Evolutionary conservation across 345 rosid species (phyloP).

Genomic region (Eucalyptus pumila): DNA sequence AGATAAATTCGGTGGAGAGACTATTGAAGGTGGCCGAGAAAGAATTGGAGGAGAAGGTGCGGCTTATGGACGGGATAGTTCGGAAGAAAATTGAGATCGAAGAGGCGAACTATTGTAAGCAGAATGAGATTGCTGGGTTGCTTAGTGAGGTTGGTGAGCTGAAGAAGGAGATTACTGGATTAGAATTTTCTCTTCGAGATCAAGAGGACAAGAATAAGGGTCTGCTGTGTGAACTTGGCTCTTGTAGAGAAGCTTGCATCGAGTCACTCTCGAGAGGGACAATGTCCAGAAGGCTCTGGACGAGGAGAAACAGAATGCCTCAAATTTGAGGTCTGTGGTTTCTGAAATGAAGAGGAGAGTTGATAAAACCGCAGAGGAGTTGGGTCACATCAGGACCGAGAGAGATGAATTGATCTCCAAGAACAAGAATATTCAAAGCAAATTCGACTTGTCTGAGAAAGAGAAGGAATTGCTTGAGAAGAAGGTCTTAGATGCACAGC

Average conservation of each 20-base stretch:
- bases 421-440: slow-evolving; percentile 18
- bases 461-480: slow-evolving; percentile 31
- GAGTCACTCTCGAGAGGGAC: slow-evolving; percentile 24
- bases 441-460: slow-evolving; percentile 4
- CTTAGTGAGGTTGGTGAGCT: slow-evolving; percentile 17
- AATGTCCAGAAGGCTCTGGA: slow-evolving; percentile 15
- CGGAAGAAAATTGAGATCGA: slow-evolving; percentile 35
- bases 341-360: slow-evolving; percentile 26
- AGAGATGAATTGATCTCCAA: slow-evolving; percentile 5
- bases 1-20: slow-evolving; percentile 5
- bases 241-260: slow-evolving; percentile 8
- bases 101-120: slow-evolving; percentile 11
- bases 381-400: slow-evolving; percentile 12
- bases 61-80: slow-evolving; percentile 11
- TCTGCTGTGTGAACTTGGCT: slow-evolving; percentile 10
- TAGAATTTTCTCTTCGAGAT: slow-evolving; percentile 11
- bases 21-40: neutral
- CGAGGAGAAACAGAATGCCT: slow-evolving; percentile 26
- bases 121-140: slow-evolving; percentile 29
- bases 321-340: slow-evolving; percentile 12
- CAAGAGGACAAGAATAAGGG: slow-evolving; percentile 17
- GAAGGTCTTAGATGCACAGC: slow-evolving; percentile 23
- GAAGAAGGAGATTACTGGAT: slow-evolving; percentile 1
- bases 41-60: slow-evolving; percentile 17
- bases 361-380: slow-evolving; percentile 13